Conservation (phyloP, 2,329 filamentous ascomycete genomes). For the Cytospora paraplurivora region DNA sequence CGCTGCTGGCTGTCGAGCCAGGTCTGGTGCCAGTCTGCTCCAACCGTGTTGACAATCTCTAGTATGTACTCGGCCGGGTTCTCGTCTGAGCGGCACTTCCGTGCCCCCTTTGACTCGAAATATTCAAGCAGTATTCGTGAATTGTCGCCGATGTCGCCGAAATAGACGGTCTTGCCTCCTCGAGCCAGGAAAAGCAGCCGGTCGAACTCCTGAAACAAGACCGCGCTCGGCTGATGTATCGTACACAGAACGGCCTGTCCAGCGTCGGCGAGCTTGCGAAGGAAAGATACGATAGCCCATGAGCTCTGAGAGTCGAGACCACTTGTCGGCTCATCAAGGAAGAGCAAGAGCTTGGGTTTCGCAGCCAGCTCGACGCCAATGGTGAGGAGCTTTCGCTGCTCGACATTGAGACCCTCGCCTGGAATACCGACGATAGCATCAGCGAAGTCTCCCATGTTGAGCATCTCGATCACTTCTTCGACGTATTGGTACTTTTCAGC, state of each 20-base stretch:
- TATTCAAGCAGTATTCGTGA: constrained; percentile 60
- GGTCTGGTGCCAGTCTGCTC: constrained; percentile 66
- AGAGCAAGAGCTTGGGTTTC: constrained; percentile 60
- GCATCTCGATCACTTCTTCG: constrained; percentile 65
- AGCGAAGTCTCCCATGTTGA: constrained; percentile 68
- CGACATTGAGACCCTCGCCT: constrained; percentile 62
- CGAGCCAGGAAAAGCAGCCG: constrained; percentile 64
- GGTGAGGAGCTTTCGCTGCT: constrained; percentile 63
- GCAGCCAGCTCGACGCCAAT: constrained; percentile 63
- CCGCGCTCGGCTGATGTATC: constrained; percentile 57
- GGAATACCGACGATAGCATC: constrained; percentile 66
- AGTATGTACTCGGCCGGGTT: constrained; percentile 81
- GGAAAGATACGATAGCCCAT: constrained; percentile 64
- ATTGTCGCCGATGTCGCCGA: constrained; percentile 65
- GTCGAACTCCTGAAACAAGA: constrained; percentile 60
- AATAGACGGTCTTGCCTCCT: constrained; percentile 69
- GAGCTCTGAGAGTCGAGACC: constrained; percentile 66
- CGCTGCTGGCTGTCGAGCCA: constrained; percentile 62
- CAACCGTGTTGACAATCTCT: constrained; percentile 47
- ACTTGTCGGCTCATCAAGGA: constrained; percentile 62
- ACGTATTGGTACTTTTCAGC: constrained; percentile 63
- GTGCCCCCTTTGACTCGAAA: constrained; percentile 66
- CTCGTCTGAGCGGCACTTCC: constrained; percentile 59
- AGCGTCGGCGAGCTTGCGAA: constrained; percentile 61
- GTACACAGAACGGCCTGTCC: constrained; percentile 58